These are phyloP conservation scores for Selenicereus undatus DNA, from an alignment of 148 eudicot genomes.

Conservation along the genomic window DNA sequence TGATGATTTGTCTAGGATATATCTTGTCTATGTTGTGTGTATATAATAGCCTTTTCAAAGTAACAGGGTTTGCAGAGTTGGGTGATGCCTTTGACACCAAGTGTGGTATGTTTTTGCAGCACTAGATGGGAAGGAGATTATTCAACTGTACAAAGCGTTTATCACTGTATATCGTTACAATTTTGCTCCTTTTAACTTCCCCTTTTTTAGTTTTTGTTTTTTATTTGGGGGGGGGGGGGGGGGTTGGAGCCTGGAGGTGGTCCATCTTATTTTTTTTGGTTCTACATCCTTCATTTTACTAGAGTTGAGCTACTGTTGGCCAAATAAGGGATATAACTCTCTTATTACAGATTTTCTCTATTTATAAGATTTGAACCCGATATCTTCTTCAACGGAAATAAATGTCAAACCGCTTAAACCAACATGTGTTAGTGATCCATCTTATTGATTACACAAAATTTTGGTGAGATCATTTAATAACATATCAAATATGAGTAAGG, in stretches of 20 bases:
- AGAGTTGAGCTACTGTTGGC: too few species aligned
- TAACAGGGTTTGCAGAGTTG: not conserved
- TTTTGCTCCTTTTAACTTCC: not conserved
- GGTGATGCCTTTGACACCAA: not conserved
- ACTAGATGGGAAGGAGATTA: slow-evolving; percentile 7
- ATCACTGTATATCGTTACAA: slow-evolving; percentile 7
- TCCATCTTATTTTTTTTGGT: too few species aligned
- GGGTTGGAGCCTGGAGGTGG: not conserved
- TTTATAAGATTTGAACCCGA: too few species aligned
- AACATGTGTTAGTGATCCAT: too few species aligned
- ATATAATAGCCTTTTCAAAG: not conserved
- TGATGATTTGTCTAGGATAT: not conserved
- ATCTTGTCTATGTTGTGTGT: slow-evolving; percentile 3
- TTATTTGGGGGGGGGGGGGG: not conserved
- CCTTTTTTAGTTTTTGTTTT: not conserved
- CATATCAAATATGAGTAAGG: too few species aligned
- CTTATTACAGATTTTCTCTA: too few species aligned
- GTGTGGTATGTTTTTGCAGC: not conserved
- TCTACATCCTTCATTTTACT: too few species aligned
- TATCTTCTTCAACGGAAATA: too few species aligned
- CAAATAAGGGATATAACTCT: too few species aligned
- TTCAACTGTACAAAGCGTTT: slow-evolving; percentile 22
- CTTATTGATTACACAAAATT: too few species aligned
- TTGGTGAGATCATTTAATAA: too few species aligned
- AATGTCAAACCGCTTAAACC: too few species aligned